Percentiles rank a stretch among this genome's conserved stretches.
Evolutionary conservation across 371 early-diverging fungal species (phyloP).

Genomic region (Circinella minor): DNA sequence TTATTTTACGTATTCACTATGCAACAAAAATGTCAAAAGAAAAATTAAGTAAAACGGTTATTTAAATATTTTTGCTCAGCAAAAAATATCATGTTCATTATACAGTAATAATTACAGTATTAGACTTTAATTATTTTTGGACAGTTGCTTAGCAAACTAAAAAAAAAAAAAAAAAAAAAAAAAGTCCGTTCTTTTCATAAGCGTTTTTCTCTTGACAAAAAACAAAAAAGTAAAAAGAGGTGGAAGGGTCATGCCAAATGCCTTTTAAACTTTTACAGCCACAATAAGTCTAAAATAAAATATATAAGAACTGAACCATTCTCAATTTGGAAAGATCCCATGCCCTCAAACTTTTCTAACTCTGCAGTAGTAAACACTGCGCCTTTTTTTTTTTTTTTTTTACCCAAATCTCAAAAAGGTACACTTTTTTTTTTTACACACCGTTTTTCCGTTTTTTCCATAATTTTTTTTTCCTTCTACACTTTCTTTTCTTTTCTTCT

Average conservation of each 20-base stretch:
- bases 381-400: background rate
- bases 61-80: too few species aligned
- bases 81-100: too few species aligned
- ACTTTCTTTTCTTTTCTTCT: background rate
- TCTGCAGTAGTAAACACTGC: background rate
- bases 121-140: too few species aligned
- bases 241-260: background rate
- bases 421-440: background rate
- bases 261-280: background rate
- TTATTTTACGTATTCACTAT: too few species aligned
- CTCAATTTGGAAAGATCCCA: constrained; percentile 1
- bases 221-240: too few species aligned
- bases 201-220: too few species aligned
- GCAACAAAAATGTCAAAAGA: too few species aligned
- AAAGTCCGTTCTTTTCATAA: too few species aligned
- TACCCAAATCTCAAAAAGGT: background rate
- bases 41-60: too few species aligned
- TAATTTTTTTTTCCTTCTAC: background rate
- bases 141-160: too few species aligned
- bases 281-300: background rate
- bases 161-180: too few species aligned
- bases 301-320: background rate
- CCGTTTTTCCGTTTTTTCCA: constrained; percentile 6
- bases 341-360: background rate
- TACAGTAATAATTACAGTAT: too few species aligned